Evolutionary conservation across 257 asterid genomes (phyloP).

Genomic region (Vinca minor): DNA sequence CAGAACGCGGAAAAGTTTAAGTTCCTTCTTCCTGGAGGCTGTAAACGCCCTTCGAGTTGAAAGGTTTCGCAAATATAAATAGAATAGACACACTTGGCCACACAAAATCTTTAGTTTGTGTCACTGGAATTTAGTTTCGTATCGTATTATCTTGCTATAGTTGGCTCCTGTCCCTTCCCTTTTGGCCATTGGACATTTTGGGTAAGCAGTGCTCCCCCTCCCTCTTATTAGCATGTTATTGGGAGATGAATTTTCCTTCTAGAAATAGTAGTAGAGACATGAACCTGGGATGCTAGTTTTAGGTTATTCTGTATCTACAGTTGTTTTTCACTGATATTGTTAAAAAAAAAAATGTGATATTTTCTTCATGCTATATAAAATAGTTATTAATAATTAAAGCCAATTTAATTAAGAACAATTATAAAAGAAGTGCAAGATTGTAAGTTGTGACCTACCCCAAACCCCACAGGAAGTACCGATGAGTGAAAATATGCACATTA

Average conservation of each 20-base stretch:
- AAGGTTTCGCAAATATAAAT: not conserved
- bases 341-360: not conserved
- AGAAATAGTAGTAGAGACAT: not conserved
- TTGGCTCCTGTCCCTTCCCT: not conserved
- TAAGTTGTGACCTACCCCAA: no score
- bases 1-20: constrained; percentile 61
- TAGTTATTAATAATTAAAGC: no score
- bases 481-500: no score
- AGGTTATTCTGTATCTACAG: not conserved
- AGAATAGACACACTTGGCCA: not conserved
- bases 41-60: constrained; percentile 42
- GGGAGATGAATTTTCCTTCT: not conserved
- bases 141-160: not conserved
- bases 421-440: no score
- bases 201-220: not conserved
- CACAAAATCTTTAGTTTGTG: not conserved
- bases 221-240: not conserved
- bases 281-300: not conserved
- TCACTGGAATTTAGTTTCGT: not conserved
- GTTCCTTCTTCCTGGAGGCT: constrained; percentile 90
- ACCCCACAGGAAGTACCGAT: no score
- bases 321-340: not conserved
- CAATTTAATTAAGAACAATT: no score
- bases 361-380: not conserved
- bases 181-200: not conserved